phyloP scores from a whole-genome alignment of 1,284 basidiomycete species.

The Sanghuangporus sanghuang region DNA sequence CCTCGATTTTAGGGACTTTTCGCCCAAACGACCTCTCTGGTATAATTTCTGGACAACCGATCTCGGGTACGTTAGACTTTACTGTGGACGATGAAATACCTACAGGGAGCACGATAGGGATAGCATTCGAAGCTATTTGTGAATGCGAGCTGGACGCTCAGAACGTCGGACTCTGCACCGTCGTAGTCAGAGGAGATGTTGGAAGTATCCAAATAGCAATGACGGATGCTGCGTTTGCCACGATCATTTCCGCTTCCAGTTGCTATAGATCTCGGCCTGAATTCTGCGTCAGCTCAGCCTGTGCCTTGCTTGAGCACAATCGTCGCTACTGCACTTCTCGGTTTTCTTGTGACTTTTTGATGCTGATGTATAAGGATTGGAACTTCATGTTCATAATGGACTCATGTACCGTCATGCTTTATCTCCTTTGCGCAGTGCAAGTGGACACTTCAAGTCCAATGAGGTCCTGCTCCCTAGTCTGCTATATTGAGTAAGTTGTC shows the following conservation, averaged over 20 bases:
- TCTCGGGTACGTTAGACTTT: background rate
- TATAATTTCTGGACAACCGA: background rate
- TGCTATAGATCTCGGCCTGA: background rate
- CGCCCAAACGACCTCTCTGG: conserved; percentile 3
- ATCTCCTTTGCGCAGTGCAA: too few relatives aligned
- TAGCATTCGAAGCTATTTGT: background rate
- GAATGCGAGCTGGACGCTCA: background rate
- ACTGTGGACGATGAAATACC: background rate
- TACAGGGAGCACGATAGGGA: background rate
- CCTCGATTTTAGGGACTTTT: background rate
- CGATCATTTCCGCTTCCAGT: background rate
- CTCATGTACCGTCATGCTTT: too few relatives aligned
- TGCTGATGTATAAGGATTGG: background rate
- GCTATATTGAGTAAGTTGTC: too few relatives aligned
- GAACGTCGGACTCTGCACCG: background rate
- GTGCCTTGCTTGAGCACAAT: background rate
- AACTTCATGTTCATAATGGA: background rate
- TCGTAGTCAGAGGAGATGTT: background rate
- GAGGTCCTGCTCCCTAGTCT: too few relatives aligned
- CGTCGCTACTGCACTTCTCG: background rate
- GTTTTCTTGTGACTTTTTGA: background rate
- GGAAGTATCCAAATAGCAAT: background rate
- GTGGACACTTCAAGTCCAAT: too few relatives aligned
- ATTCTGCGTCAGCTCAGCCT: background rate
- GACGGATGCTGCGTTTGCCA: background rate